These are phyloP conservation scores for Colletotrichum somersetense DNA, from an alignment of 2,329 filamentous ascomycete genomes.

Conservation along the genomic window DNA sequence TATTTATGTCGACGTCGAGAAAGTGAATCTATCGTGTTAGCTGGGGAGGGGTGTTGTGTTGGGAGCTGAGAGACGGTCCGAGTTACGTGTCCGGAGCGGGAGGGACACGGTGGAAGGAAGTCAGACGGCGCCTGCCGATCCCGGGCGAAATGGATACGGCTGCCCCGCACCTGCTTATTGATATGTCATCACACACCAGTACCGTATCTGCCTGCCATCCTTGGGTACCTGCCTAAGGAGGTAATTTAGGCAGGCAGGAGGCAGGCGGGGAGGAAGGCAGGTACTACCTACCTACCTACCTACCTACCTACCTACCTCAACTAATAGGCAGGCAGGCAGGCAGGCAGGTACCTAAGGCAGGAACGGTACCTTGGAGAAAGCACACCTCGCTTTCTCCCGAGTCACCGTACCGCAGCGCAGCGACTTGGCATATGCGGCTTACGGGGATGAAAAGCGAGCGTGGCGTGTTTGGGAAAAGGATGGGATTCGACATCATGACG, in stretches of 20 bases:
- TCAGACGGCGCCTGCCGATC: background rate
- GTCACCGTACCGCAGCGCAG: too few species aligned
- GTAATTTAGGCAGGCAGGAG: too few species aligned
- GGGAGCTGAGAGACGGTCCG: background rate
- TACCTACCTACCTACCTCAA: background rate
- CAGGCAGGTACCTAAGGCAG: background rate
- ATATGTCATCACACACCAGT: background rate
- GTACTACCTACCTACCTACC: too few species aligned
- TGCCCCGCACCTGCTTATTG: conserved; percentile 11
- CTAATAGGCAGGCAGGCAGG: background rate
- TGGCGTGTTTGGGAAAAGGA: background rate
- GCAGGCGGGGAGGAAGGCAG: too few species aligned
- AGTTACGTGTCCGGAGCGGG: background rate
- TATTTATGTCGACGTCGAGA: background rate
- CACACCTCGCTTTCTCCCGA: too few species aligned
- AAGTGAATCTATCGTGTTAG: background rate
- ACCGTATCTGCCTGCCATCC: too few species aligned
- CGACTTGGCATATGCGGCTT: too few species aligned
- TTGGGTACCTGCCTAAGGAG: too few species aligned
- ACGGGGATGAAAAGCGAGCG: background rate
- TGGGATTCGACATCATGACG: too few species aligned
- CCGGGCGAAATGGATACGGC: background rate
- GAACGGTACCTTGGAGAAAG: too few species aligned
- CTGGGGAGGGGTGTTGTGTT: background rate
- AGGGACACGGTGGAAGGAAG: conserved; percentile 33